phyloP scores from a whole-genome alignment of 345 rosid genomes.

The Eucalyptus pauciflora region DNA sequence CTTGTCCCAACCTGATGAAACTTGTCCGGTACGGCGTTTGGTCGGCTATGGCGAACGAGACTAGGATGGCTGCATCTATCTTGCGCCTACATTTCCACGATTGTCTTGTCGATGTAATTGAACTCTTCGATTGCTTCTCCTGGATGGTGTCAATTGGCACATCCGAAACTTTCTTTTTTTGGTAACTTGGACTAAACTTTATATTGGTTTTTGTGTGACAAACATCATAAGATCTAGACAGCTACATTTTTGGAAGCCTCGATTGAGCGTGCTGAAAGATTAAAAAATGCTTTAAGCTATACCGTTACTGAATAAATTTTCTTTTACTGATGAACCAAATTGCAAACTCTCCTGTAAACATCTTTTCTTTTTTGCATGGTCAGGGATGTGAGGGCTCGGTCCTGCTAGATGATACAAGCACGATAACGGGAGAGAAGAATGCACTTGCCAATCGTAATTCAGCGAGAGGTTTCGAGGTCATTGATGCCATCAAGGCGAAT shows the following conservation, averaged over 20 bases:
- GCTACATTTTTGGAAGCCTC: neutral
- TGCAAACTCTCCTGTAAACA: neutral
- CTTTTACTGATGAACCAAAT: neutral
- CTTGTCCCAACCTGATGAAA: constrained; percentile 33
- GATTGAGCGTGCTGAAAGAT: neutral
- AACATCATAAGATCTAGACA: neutral
- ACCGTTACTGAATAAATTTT: neutral
- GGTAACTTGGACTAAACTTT: neutral
- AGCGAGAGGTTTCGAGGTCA: constrained; percentile 52
- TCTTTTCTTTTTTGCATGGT: neutral
- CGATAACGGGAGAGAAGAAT: constrained; percentile 34
- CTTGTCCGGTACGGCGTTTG: constrained; percentile 33
- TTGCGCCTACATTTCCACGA: constrained; percentile 66
- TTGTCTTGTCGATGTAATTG: constrained; percentile 49
- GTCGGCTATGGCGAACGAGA: constrained; percentile 47
- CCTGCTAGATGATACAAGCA: constrained; percentile 33
- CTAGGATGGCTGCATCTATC: constrained; percentile 63
- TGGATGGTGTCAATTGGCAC: neutral
- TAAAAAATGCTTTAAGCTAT: neutral
- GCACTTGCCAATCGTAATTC: constrained; percentile 37
- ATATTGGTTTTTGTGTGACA: neutral
- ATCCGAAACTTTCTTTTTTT: neutral
- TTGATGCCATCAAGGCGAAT: constrained; percentile 41
- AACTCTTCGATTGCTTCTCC: neutral
- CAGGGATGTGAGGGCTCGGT: constrained; percentile 70